Percentiles rank a stretch among this genome's conserved stretches.
Conservation (phyloP, 768 basidiomycete species). For the Neoboletus subvelutipes region DNA sequence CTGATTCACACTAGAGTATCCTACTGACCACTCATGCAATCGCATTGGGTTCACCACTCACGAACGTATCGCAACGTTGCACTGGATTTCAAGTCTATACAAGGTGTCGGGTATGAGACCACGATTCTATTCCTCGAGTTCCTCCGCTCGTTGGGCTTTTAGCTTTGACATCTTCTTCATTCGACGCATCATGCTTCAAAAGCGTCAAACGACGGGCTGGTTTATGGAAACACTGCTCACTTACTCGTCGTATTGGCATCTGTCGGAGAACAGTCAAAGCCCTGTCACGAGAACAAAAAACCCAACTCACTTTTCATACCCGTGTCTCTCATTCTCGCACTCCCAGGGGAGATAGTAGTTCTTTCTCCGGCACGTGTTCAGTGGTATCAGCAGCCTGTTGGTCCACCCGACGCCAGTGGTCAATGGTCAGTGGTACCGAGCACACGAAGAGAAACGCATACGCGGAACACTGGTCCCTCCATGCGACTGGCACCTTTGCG, state of each 20-base stretch:
- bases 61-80: conserved; percentile 2
- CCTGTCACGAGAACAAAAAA: background rate
- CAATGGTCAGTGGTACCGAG: background rate
- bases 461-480: conserved; percentile 92
- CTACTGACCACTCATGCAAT: conserved; percentile 14
- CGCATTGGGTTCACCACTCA: conserved; percentile 16
- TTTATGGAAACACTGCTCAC: conserved; percentile 31
- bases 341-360: conserved; percentile 87
- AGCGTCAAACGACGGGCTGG: background rate
- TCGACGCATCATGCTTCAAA: conserved; percentile 73
- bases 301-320: conserved; percentile 73
- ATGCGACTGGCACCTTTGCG: conserved; percentile 71
- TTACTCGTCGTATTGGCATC: conserved; percentile 95
- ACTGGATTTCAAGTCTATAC: conserved; percentile 10
- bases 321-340: conserved; percentile 84
- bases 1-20: conserved; percentile 18
- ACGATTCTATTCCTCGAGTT: conserved; percentile 33
- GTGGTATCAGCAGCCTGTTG: conserved; percentile 74
- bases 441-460: conserved; percentile 41
- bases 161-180: conserved; percentile 83
- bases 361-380: conserved; percentile 83
- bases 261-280: conserved; percentile 30
- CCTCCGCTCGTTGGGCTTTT: conserved; percentile 49
- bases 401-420: background rate
- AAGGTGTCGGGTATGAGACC: conserved; percentile 14